These are phyloP conservation scores for Neonothopanus nambi DNA, from an alignment of 1,284 basidiomycete genomes.

Conservation along the genomic window DNA sequence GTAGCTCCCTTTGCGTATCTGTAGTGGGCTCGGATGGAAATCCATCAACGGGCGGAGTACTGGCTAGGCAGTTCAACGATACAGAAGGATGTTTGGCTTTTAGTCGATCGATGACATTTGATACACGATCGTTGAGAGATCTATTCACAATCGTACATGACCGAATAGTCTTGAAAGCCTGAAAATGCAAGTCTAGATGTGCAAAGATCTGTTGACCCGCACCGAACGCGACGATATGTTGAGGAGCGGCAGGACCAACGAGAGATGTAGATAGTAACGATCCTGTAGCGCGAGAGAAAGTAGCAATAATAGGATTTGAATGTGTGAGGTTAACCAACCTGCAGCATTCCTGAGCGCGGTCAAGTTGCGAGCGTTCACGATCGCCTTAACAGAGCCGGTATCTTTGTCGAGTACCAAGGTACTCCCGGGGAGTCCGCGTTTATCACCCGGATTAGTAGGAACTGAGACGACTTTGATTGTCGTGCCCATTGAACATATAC, in stretches of 20 bases:
- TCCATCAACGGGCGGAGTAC: background rate
- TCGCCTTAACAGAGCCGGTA: slow-evolving; percentile 64
- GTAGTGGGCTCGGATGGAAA: background rate
- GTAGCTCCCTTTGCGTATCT: slow-evolving; percentile 17
- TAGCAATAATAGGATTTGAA: background rate
- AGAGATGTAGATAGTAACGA: slow-evolving; percentile 70
- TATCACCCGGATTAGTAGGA: slow-evolving; percentile 43
- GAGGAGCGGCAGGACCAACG: slow-evolving; percentile 44
- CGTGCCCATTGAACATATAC: slow-evolving; percentile 42
- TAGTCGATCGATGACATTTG: slow-evolving; percentile 42
- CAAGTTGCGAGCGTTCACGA: slow-evolving; percentile 75
- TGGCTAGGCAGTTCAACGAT: slow-evolving; percentile 26
- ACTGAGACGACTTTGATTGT: slow-evolving; percentile 76
- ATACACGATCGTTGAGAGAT: slow-evolving; percentile 51
- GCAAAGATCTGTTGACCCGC: slow-evolving; percentile 75
- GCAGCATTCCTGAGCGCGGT: slow-evolving; percentile 83
- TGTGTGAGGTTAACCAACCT: slow-evolving; percentile 35
- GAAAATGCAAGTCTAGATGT: slow-evolving; percentile 67
- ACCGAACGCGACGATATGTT: slow-evolving; percentile 67
- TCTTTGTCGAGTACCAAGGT: slow-evolving; percentile 76
- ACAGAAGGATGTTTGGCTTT: slow-evolving; percentile 41
- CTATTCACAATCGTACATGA: slow-evolving; percentile 68
- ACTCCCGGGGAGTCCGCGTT: slow-evolving; percentile 68
- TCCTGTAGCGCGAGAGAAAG: slow-evolving; percentile 39
- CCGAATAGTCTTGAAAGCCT: slow-evolving; percentile 51